phyloP scores from a whole-genome alignment of 2,329 filamentous ascomycete genomes.

The Eutypa lata region DNA sequence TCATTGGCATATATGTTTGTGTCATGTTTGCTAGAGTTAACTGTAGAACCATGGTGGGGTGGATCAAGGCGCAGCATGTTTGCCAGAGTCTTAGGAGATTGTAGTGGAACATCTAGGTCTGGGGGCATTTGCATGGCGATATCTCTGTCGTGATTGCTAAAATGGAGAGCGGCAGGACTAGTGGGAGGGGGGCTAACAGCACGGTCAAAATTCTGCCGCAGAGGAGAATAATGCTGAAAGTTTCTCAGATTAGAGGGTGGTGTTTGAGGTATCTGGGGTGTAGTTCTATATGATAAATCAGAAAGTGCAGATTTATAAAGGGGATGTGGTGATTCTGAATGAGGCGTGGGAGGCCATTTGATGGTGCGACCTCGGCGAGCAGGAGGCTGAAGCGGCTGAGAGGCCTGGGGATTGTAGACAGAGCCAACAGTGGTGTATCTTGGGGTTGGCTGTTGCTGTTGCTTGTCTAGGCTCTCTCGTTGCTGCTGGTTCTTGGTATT shows the following conservation, averaged over 20 bases:
- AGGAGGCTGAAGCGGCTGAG: constrained; percentile 48
- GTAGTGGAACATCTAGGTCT: neutral
- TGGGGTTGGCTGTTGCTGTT: constrained; percentile 12
- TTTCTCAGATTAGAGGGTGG: constrained; percentile 19
- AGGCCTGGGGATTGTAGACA: constrained; percentile 46
- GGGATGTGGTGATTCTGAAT: constrained; percentile 14
- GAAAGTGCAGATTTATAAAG: constrained; percentile 34
- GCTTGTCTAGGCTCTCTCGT: neutral
- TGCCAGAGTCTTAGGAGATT: neutral
- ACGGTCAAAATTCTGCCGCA: constrained; percentile 54
- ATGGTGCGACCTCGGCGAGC: constrained; percentile 46
- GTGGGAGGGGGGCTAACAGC: constrained; percentile 39
- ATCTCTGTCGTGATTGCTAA: constrained; percentile 3
- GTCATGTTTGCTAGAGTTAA: constrained; percentile 4
- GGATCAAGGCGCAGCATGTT: constrained; percentile 25
- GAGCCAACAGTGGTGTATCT: constrained; percentile 57
- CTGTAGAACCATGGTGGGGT: constrained; percentile 8
- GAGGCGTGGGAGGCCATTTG: constrained; percentile 32
- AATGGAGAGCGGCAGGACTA: constrained; percentile 1
- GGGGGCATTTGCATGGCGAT: neutral
- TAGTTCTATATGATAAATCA: constrained; percentile 30
- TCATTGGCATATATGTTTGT: constrained; percentile 11
- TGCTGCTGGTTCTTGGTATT: neutral
- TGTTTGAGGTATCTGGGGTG: constrained; percentile 13
- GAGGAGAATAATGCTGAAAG: constrained; percentile 45